These are phyloP conservation scores for Malus sylvestris DNA, from an alignment of 306 rosid species.

Conservation along the genomic window DNA sequence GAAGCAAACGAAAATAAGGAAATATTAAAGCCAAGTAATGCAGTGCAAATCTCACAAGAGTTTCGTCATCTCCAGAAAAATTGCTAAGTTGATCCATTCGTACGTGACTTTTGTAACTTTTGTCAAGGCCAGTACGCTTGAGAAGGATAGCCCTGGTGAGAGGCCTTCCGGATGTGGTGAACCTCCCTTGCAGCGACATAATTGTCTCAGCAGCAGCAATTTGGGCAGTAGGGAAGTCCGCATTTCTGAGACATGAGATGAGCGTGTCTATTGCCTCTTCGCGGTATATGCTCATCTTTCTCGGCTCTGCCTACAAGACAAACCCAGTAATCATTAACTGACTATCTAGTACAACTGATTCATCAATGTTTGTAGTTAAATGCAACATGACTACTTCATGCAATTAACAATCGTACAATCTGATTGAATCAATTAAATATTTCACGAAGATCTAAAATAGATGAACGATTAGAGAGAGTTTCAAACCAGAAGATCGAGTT, in stretches of 20 bases:
- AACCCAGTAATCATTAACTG: conserved; percentile 13
- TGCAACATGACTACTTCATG: neutral
- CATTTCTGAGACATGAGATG: conserved; percentile 68
- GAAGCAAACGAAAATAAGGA: neutral
- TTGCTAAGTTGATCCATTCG: conserved; percentile 41
- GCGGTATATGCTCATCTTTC: conserved; percentile 89
- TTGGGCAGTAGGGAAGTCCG: conserved; percentile 59
- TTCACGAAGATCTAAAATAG: neutral
- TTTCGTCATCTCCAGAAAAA: conserved; percentile 34
- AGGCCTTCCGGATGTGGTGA: conserved; percentile 54
- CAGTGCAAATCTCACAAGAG: conserved; percentile 33
- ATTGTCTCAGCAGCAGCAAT: conserved; percentile 73
- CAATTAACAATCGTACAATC: neutral
- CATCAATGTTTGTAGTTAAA: neutral
- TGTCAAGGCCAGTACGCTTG: conserved; percentile 59
- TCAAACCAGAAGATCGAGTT: conserved; percentile 93
- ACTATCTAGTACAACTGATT: neutral
- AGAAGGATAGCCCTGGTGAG: conserved; percentile 64
- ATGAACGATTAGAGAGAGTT: conserved; percentile 8
- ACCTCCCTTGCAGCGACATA: conserved; percentile 76
- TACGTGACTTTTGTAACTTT: conserved; percentile 33
- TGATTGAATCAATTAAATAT: neutral
- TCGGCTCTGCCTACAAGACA: conserved; percentile 65
- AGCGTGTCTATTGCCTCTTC: conserved; percentile 88
- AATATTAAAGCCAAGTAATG: neutral